Percentiles rank a stretch among this genome's conserved stretches.
These are phyloP conservation scores for Schizosaccharomyces osmophilus DNA, from an alignment of 805 yeast genomes.

Conservation along the genomic window DNA sequence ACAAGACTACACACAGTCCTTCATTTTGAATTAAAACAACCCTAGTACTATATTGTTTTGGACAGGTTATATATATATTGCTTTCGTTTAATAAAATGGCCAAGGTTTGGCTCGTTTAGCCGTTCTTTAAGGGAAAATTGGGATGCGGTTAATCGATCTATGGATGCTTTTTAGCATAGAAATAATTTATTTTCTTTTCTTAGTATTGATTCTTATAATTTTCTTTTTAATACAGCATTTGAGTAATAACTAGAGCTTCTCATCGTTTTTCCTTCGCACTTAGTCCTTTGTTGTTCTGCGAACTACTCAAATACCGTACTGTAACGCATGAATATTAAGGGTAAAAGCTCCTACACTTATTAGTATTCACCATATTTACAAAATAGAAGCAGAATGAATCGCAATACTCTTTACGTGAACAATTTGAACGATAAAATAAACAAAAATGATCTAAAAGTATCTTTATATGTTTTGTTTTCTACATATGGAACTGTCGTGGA, in stretches of 20 bases:
- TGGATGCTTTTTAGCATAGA: not conserved
- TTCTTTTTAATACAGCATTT: too few species aligned
- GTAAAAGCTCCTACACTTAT: not conserved
- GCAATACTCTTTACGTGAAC: conserved; percentile 16
- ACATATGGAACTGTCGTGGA: conserved; percentile 16
- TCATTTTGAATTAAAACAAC: not conserved
- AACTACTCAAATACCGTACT: not conserved
- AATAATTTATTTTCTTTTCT: not conserved
- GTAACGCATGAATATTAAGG: not conserved
- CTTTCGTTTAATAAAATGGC: not conserved
- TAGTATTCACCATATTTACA: not conserved
- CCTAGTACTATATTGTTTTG: too few species aligned
- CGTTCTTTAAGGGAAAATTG: not conserved
- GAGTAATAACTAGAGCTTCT: too few species aligned
- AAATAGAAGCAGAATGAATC: not conserved
- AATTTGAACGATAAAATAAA: conserved; percentile 18
- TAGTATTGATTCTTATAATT: not conserved
- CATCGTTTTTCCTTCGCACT: too few species aligned
- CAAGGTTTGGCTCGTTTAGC: not conserved
- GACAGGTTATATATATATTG: too few species aligned
- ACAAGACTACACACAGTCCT: not conserved
- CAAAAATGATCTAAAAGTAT: conserved; percentile 12
- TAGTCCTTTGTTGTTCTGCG: too few species aligned
- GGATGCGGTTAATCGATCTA: not conserved
- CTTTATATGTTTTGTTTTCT: conserved; percentile 17